phyloP scores from a whole-genome alignment of 805 yeast genomes.

The Kregervanrija fluxuum region DNA sequence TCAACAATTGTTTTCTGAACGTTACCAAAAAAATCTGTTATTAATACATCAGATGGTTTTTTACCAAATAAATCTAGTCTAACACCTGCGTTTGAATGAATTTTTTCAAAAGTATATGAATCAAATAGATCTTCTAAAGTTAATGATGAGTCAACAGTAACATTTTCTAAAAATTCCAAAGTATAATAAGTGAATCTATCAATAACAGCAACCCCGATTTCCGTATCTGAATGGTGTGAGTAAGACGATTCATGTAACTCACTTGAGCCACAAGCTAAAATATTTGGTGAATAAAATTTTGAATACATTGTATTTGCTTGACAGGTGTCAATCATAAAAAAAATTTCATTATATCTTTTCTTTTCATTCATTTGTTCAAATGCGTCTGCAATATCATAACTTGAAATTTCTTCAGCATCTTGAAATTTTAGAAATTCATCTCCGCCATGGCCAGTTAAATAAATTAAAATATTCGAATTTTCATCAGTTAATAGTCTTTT shows the following conservation, averaged over 20 bases:
- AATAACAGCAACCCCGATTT: conserved; percentile 95
- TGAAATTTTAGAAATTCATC: conserved; percentile 95
- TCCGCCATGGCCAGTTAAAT: conserved; percentile 98
- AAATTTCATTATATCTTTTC: conserved; percentile 88
- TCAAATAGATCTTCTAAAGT: conserved; percentile 82
- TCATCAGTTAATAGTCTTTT: conserved; percentile 90
- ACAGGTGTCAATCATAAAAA: conserved; percentile 97
- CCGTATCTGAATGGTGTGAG: conserved; percentile 92
- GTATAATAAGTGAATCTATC: conserved; percentile 93
- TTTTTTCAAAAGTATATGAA: conserved; percentile 73
- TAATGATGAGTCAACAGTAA: conserved; percentile 64
- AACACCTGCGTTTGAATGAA: conserved; percentile 92
- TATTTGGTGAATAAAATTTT: conserved; percentile 84
- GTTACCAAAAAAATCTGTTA: conserved; percentile 93
- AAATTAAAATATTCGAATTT: conserved; percentile 86
- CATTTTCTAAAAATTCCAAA: conserved; percentile 74
- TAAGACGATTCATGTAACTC: conserved; percentile 83
- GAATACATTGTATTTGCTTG: conserved; percentile 98
- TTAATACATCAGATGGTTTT: conserved; percentile 56
- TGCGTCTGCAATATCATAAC: conserved; percentile 95
- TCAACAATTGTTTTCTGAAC: conserved; percentile 68
- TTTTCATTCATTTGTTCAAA: conserved; percentile 96
- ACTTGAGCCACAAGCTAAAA: conserved; percentile 88
- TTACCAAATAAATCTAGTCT: conserved; percentile 71
- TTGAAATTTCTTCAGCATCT: conserved; percentile 95